A percentile compares a stretch with the other conserved stretches of the same genome.
These are phyloP conservation scores for Leccinum griseonigrum DNA, from an alignment of 1,284 basidiomycete species.

Conservation along the genomic window DNA sequence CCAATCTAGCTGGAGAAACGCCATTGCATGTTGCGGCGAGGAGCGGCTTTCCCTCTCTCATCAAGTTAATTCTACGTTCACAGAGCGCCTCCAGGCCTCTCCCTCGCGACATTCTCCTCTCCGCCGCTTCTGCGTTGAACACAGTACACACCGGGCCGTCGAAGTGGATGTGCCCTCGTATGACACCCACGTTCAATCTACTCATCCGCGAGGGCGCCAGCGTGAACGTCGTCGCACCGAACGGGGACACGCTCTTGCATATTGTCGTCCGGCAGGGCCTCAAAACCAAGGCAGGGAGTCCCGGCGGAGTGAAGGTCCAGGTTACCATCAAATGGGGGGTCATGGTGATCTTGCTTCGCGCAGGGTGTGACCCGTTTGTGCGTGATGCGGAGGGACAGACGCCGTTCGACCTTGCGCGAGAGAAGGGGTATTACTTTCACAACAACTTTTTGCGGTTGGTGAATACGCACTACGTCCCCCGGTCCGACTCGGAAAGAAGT, in stretches of 20 bases:
- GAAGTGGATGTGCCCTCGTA: background rate
- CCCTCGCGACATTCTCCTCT: conserved; percentile 2
- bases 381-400: conserved; percentile 1
- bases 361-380: conserved; percentile 1
- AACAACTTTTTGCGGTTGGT: background rate
- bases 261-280: background rate
- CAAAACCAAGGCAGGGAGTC: background rate
- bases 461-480: background rate
- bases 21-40: conserved; percentile 4
- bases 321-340: background rate
- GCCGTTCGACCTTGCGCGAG: conserved; percentile 3
- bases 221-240: background rate
- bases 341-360: conserved; percentile 1
- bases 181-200: background rate
- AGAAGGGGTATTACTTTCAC: background rate
- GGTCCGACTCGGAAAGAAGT: background rate
- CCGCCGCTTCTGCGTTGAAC: background rate
- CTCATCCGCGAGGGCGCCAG: conserved; percentile 1
- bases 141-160: background rate
- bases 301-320: background rate
- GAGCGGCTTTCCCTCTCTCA: background rate
- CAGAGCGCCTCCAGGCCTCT: background rate
- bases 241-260: conserved; percentile 5
- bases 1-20: conserved; percentile 4
- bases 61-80: conserved; percentile 1